A percentile compares a stretch with the other conserved stretches of the same genome.
Conservation (phyloP, 306 rosid species). For the Luffa aegyptiaca region DNA sequence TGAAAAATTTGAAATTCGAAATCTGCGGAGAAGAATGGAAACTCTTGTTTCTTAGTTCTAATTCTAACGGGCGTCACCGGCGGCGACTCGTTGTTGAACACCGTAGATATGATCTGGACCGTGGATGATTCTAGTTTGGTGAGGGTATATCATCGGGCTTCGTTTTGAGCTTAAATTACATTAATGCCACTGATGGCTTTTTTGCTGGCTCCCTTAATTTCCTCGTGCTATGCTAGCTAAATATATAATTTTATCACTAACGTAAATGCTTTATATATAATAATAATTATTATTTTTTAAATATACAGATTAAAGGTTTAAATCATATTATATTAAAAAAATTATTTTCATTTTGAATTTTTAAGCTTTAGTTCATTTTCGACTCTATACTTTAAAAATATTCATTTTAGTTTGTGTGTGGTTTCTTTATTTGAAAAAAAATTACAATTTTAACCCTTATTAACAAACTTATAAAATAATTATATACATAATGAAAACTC, state of each 20-base stretch:
- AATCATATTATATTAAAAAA: no score
- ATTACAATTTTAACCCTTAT: no score
- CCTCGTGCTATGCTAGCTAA: background rate
- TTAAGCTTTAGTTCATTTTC: no score
- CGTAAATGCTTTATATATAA: no score
- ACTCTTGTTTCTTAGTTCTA: background rate
- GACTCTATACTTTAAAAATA: no score
- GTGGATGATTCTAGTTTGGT: background rate
- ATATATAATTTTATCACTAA: background rate
- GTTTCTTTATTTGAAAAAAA: no score
- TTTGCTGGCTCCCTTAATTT: background rate
- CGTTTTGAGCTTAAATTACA: background rate
- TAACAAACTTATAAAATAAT: no score
- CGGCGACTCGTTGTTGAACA: background rate
- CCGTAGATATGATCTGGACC: constrained; percentile 6
- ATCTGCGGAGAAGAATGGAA: background rate
- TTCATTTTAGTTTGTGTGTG: no score
- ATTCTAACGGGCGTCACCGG: constrained; percentile 6
- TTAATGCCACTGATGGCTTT: background rate
- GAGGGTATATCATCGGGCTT: background rate
- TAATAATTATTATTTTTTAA: no score
- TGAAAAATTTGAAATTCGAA: background rate
- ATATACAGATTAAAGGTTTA: no score
- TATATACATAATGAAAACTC: no score
- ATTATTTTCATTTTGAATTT: no score